Percentiles rank a stretch among this genome's conserved stretches.
Evolutionary conservation across 257 asterid genomes (phyloP).

Genomic region (Solanum pinnatisectum): DNA sequence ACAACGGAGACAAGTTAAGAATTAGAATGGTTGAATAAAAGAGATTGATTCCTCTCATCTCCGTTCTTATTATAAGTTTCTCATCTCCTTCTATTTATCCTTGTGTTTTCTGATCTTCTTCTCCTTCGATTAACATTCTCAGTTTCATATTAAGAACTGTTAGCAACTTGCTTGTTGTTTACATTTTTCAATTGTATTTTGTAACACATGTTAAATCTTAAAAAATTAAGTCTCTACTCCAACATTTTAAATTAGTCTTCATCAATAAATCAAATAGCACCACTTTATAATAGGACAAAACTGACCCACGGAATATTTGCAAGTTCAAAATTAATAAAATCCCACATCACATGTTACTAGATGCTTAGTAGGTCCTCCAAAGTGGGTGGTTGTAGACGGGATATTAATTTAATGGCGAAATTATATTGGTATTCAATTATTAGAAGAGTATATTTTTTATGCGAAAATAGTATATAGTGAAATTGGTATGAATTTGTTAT

Average conservation of each 20-base stretch:
- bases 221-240: not conserved
- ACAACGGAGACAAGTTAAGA: not conserved
- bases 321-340: not conserved
- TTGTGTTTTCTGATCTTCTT: no score
- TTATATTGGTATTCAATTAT: no score
- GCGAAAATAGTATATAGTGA: no score
- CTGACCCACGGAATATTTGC: not conserved
- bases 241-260: not conserved
- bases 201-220: not conserved
- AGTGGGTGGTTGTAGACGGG: not conserved
- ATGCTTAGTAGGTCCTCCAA: not conserved
- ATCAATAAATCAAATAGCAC: not conserved
- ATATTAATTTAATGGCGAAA: not conserved
- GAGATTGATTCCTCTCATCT: not conserved
- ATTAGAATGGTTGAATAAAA: no score
- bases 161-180: no score
- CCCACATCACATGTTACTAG: not conserved
- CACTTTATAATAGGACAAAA: not conserved
- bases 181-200: no score
- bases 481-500: not conserved
- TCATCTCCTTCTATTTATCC: no score
- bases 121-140: no score
- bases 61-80: no score
- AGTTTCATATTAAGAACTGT: no score
- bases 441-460: no score